Evolutionary conservation across 2,329 filamentous ascomycete species (phyloP), one percentile per base, ranked within the genome.

Genomic region (Xylaria sp.): DNA sequence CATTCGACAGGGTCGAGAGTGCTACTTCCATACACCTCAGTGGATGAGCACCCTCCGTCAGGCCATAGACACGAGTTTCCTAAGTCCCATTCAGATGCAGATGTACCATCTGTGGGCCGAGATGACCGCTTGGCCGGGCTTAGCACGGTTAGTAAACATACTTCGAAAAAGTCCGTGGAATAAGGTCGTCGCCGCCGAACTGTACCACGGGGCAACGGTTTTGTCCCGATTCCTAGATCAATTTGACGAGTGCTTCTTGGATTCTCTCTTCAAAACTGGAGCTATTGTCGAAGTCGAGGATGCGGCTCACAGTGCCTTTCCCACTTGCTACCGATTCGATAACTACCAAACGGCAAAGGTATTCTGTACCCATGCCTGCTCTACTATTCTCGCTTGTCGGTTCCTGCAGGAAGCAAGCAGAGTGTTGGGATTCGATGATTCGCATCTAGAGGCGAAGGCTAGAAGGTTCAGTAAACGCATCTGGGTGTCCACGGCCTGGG

Each of bases 21-120:
- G 69, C 61, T 60, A 60, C 7, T 69, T 71, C 50, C 60, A 65
- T 51, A 59, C 63, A 0, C 44, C 61, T 0, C 65, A 67, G 7
- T 71, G 69, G 69, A 62, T 58, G 49, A 50, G 50, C 0, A 63
- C 69, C 18, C 63, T 71, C 4, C 57, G 56, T 7, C 59, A 63
- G 6, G 66, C 65, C 0, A 64, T 71, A 49, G 63, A 68, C 6
- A 23, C 11, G 4, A 69, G 59, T 16, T 39, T 54, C 7, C 48
- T 64, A n/a, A 54, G 49, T 7, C 55, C 53, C 6, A 61, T 65
- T 19, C 57, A 69, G 19, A 67, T 66, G 30, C 60, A 64, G 1
- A 62, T 65, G 59, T 70, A 70, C 50, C 56, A 52, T n/a, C 52
- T 70, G 10, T 69, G 66, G 68, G 61, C 69, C 13, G 64, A 70